phyloP scores from a whole-genome alignment of 352 stramenopile genomes.

The Halophytophthora batemanensis region DNA sequence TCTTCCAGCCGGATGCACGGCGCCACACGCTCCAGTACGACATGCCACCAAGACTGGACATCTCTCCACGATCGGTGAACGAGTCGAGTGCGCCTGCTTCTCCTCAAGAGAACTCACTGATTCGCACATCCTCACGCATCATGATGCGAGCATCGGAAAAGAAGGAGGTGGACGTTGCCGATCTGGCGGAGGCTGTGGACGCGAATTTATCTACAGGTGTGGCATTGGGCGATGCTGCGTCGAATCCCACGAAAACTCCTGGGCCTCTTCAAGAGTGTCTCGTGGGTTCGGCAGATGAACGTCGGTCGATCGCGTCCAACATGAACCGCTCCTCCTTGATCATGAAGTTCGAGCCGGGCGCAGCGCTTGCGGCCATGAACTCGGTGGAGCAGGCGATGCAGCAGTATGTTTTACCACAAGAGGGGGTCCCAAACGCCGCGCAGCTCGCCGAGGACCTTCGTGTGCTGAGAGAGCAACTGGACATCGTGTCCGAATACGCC shows the following conservation, averaged over 20 bases:
- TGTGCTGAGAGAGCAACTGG: slow-evolving; percentile 66
- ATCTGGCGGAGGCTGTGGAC: slow-evolving; percentile 31
- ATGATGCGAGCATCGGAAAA: slow-evolving; percentile 27
- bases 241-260: slow-evolving; percentile 15
- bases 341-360: slow-evolving; percentile 59
- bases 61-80: slow-evolving; percentile 13
- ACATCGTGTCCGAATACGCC: slow-evolving; percentile 66
- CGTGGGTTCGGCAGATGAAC: slow-evolving; percentile 36
- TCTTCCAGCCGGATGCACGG: slow-evolving; percentile 18
- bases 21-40: slow-evolving; percentile 23
- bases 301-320: slow-evolving; percentile 40
- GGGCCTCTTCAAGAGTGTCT: slow-evolving; percentile 22
- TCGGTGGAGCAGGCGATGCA: slow-evolving; percentile 57
- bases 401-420: slow-evolving; percentile 46
- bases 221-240: slow-evolving; percentile 12
- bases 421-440: slow-evolving; percentile 24
- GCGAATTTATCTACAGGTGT: slow-evolving; percentile 19
- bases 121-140: slow-evolving; percentile 27
- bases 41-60: slow-evolving; percentile 6
- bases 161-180: slow-evolving; percentile 28
- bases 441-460: slow-evolving; percentile 47
- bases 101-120: slow-evolving; percentile 9
- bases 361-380: slow-evolving; percentile 47
- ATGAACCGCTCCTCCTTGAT: slow-evolving; percentile 38
- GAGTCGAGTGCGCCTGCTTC: slow-evolving; percentile 10